Base-by-base conservation (phyloP, 148 eudicot species). In the Cornus suecica region DNA sequence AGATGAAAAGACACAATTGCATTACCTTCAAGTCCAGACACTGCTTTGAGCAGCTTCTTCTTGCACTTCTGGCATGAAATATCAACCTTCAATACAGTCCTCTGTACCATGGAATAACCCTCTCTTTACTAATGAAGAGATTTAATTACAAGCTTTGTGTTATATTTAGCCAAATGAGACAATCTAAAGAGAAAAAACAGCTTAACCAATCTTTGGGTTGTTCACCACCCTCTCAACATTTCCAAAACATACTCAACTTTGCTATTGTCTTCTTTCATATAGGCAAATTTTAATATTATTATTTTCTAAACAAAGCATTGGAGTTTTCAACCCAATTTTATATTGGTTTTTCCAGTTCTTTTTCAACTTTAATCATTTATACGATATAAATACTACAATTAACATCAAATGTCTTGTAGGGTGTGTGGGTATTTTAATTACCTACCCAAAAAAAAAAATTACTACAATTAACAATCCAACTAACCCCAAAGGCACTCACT, bases 21-120 rank as follows among this genome's bases (percentile, higher is more conserved):
- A 15, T 37, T 84, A 86, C 91, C 93, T 84, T 78, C 75, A 15
- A 90, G 37, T 1, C 82, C 83, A 29, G 89, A 81, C 6, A 90
- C 88, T 11, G 84, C 80, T 60, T 66, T 70, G 64, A 90, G 79
- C 68, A 86, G 74, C 76, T 84, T 76, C 69, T 68, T 77, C 84
- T 84, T 84, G 85, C 87, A 83, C 72, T 80, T 90, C 0, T 90
- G 78, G 74, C 89, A 84, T 51, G 84, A 77, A 20, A 90, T 61
- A 45, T 87, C 70, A 32, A 90, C 87, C 78, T 81, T 84, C 81
- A 90, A 71, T 2, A 87, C 94, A 3, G 90, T 84, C 70, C 80
- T 84, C 31, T 78, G 78, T 32, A 81, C 87, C 87, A 84, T 80
- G 27, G n/a, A 42, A 62, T 73, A 2, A 68, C 30, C 10, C 4